phyloP scores from a whole-genome alignment of 768 basidiomycete species.

The Boletus reticuloceps region DNA sequence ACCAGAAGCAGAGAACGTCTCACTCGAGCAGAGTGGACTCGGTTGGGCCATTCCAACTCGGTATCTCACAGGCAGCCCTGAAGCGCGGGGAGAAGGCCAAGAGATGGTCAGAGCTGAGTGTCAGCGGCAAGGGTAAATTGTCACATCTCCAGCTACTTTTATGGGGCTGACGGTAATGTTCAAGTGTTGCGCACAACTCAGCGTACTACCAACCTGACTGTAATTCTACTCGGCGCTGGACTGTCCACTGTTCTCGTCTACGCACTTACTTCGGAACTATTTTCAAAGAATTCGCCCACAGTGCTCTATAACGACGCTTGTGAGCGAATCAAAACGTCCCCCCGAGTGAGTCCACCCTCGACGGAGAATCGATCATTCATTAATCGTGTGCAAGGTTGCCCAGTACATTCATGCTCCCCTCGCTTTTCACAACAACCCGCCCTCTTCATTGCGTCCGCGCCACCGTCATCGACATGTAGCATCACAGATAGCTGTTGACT shows the following conservation, averaged over 20 bases:
- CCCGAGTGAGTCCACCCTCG: conserved; percentile 34
- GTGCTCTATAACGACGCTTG: conserved; percentile 68
- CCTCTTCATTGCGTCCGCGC: conserved; percentile 69
- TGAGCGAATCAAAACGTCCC: conserved; percentile 46
- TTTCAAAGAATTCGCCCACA: conserved; percentile 86
- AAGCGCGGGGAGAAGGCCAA: conserved; percentile 54
- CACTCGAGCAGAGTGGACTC: conserved; percentile 48
- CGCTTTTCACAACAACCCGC: conserved; percentile 79
- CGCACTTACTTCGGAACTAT: conserved; percentile 78
- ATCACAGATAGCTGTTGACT: conserved; percentile 73
- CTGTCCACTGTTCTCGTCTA: conserved; percentile 72
- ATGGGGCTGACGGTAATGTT: background rate
- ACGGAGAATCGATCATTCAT: background rate
- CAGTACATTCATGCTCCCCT: conserved; percentile 67
- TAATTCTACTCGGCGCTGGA: conserved; percentile 75
- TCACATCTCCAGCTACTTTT: conserved; percentile 1
- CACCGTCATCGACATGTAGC: conserved; percentile 82
- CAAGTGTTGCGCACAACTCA: conserved; percentile 38
- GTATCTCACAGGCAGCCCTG: conserved; percentile 56
- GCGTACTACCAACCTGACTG: conserved; percentile 48
- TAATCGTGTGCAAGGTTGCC: conserved; percentile 46
- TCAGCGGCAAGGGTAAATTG: conserved; percentile 68
- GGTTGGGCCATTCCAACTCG: conserved; percentile 78
- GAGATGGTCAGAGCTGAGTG: conserved; percentile 78
- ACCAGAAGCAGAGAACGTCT: conserved; percentile 47